These are phyloP conservation scores for Sphaerulina musiva DNA, from an alignment of 2,329 filamentous ascomycete species.

Conservation along the genomic window DNA sequence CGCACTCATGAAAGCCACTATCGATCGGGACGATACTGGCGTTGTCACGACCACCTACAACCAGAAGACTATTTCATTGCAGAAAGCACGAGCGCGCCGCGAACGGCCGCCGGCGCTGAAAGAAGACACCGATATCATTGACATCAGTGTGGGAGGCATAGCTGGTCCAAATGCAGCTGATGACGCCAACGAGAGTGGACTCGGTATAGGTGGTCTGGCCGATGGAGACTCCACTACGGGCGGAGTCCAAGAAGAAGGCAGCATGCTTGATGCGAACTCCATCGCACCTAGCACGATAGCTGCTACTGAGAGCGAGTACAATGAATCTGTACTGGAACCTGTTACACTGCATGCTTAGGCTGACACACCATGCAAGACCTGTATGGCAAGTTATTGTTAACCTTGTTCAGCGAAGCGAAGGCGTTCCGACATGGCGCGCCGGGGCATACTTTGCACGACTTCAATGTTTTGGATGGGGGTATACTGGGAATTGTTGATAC, in stretches of 20 bases:
- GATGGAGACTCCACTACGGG: slow-evolving; percentile 14
- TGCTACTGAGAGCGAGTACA: slow-evolving; percentile 8
- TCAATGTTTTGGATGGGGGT: neutral
- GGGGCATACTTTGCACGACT: neutral
- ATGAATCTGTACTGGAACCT: slow-evolving; percentile 6
- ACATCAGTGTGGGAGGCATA: slow-evolving; percentile 22
- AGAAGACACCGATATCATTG: slow-evolving; percentile 38
- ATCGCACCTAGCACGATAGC: slow-evolving; percentile 9
- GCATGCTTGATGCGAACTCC: slow-evolving; percentile 1
- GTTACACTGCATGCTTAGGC: slow-evolving; percentile 7
- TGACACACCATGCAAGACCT: neutral
- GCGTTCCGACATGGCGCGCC: slow-evolving; percentile 7
- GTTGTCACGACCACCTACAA: slow-evolving; percentile 88
- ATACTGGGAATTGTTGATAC: slow-evolving; percentile 4
- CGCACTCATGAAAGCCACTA: slow-evolving; percentile 96
- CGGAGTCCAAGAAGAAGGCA: slow-evolving; percentile 19
- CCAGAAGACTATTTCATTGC: slow-evolving; percentile 89
- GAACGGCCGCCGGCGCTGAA: slow-evolving; percentile 86
- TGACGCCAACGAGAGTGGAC: slow-evolving; percentile 18
- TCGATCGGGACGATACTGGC: slow-evolving; percentile 72
- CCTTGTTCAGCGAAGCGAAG: slow-evolving; percentile 11
- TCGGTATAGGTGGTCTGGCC: slow-evolving; percentile 25
- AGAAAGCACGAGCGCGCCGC: slow-evolving; percentile 79
- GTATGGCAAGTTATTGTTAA: neutral
- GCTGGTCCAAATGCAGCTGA: slow-evolving; percentile 20